Conservation (phyloP, 1,284 basidiomycete species). For the Testicularia cyperi region DNA sequence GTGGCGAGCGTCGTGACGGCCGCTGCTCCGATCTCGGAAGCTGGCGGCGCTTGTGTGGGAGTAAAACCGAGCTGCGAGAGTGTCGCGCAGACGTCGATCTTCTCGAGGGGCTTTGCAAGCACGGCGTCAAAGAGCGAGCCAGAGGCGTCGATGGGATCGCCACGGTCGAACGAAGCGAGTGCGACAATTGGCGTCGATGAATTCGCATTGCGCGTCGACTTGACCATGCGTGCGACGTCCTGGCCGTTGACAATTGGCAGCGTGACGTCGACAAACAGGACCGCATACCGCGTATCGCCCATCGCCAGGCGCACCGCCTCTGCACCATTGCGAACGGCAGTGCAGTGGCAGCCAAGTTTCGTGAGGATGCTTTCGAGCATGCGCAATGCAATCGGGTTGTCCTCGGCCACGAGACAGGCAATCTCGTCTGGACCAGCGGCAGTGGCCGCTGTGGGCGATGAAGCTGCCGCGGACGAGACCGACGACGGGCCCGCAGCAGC, state of each 20-base stretch:
- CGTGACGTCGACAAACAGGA: slow-evolving; percentile 81
- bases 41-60: slow-evolving; percentile 11
- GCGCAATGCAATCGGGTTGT: slow-evolving; percentile 74
- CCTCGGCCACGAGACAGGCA: slow-evolving; percentile 90
- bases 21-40: neutral
- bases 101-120: slow-evolving; percentile 50
- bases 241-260: slow-evolving; percentile 92
- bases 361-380: slow-evolving; percentile 83
- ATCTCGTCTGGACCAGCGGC: slow-evolving; percentile 63
- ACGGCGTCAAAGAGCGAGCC: slow-evolving; percentile 63
- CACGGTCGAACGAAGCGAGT: slow-evolving; percentile 63
- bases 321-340: slow-evolving; percentile 90
- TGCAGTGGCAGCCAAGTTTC: slow-evolving; percentile 87
- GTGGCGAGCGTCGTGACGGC: neutral
- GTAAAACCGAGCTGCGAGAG: slow-evolving; percentile 43
- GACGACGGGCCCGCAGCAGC: too few species aligned
- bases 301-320: slow-evolving; percentile 95
- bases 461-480: too few species aligned
- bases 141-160: slow-evolving; percentile 41
- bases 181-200: slow-evolving; percentile 86
- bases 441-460: too few species aligned
- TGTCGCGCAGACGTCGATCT: slow-evolving; percentile 41
- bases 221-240: slow-evolving; percentile 87
- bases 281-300: slow-evolving; percentile 79
- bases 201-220: slow-evolving; percentile 89